Evolutionary conservation across 192 early-diverging fungal species (phyloP).

Genomic region (Umbelopsis sp.): DNA sequence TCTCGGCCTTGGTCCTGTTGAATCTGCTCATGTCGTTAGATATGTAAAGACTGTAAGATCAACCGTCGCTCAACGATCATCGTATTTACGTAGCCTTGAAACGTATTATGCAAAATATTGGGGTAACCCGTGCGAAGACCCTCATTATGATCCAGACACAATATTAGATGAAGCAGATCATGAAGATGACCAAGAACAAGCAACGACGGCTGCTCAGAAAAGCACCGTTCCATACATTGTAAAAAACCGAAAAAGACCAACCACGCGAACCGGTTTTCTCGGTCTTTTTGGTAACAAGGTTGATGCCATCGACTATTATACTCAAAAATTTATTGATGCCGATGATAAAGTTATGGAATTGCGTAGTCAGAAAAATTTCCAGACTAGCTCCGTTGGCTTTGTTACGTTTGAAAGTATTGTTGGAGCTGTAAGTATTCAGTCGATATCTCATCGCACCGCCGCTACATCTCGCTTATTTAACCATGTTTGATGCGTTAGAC

Average conservation of each 20-base stretch:
- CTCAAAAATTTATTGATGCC: slow-evolving; percentile 48
- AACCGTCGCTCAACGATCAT: slow-evolving; percentile 49
- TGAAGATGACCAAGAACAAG: not conserved
- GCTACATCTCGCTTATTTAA: not conserved
- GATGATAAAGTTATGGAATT: slow-evolving; percentile 52
- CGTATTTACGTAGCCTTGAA: slow-evolving; percentile 56
- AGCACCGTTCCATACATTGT: slow-evolving; percentile 5
- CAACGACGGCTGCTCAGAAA: slow-evolving; percentile 10
- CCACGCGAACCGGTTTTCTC: slow-evolving; percentile 42
- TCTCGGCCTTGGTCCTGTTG: slow-evolving; percentile 57
- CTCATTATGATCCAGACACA: slow-evolving; percentile 60
- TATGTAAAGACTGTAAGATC: slow-evolving; percentile 47
- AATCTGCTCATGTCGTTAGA: slow-evolving; percentile 54
- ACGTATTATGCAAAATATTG: slow-evolving; percentile 53
- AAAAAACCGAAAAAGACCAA: slow-evolving; percentile 39
- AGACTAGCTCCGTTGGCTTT: slow-evolving; percentile 63
- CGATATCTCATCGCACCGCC: too few species aligned
- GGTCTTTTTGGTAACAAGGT: slow-evolving; percentile 59
- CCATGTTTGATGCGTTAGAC: slow-evolving; percentile 38
- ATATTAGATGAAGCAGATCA: slow-evolving; percentile 42
- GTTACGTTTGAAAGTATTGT: slow-evolving; percentile 72
- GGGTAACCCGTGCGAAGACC: slow-evolving; percentile 68
- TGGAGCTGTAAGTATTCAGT: slow-evolving; percentile 54
- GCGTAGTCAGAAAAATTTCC: slow-evolving; percentile 23
- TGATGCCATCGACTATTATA: slow-evolving; percentile 70